A percentile compares a stretch with the other conserved stretches of the same genome.
Evolutionary conservation across 2,329 filamentous ascomycete genomes (phyloP).

Genomic region (Cordyceps sp.): DNA sequence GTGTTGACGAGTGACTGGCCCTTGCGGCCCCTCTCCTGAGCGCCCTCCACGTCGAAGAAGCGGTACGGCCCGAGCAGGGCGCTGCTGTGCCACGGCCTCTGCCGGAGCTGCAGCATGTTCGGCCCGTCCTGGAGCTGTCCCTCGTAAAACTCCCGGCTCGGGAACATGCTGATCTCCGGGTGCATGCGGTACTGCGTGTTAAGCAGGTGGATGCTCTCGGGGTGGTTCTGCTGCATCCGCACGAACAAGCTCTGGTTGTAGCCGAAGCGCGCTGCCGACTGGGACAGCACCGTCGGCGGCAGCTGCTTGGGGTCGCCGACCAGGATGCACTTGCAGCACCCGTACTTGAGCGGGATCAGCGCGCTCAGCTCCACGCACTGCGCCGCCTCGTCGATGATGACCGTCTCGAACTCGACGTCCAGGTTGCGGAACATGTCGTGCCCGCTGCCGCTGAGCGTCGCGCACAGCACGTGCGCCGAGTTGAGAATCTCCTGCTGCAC

Average conservation of each 20-base stretch:
- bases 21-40: conserved; percentile 62
- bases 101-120: conserved; percentile 62
- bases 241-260: conserved; percentile 98
- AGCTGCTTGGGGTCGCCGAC: conserved; percentile 97
- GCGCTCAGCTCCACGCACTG: conserved; percentile 97
- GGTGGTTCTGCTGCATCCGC: conserved; percentile 88
- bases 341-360: conserved; percentile 92
- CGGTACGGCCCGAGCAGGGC: conserved; percentile 76
- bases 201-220: conserved; percentile 78
- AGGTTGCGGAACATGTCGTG: conserved; percentile 95
- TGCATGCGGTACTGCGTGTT: conserved; percentile 99
- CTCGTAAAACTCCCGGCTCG: conserved; percentile 86
- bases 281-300: conserved; percentile 87
- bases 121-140: conserved; percentile 69
- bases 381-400: conserved; percentile 94
- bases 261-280: conserved; percentile 78
- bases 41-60: conserved; percentile 90
- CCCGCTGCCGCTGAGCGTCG: conserved; percentile 85
- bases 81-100: conserved; percentile 73
- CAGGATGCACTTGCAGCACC: conserved; percentile 88
- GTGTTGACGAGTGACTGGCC: conserved; percentile 85
- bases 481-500: conserved; percentile 86
- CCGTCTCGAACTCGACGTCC: conserved; percentile 93
- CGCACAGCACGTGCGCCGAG: conserved; percentile 81
- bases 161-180: conserved; percentile 84